phyloP scores from a whole-genome alignment of 495 filamentous ascomycete genomes.

The Chaetomidium leptoderma region DNA sequence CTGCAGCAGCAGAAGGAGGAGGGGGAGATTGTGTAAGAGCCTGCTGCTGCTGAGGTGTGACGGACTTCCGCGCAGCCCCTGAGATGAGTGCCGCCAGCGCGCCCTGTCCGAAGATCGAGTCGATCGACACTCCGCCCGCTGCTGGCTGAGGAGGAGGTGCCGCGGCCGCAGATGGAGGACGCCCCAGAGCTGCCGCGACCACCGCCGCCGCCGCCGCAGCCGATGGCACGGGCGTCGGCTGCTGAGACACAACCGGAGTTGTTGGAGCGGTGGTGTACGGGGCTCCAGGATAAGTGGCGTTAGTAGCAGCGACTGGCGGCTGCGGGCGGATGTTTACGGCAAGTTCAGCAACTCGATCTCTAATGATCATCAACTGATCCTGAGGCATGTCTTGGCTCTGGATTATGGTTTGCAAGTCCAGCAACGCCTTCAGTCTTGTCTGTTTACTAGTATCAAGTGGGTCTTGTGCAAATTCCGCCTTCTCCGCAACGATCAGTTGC shows the following conservation, averaged over 20 bases:
- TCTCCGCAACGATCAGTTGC: slow-evolving; percentile 63
- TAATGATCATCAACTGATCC: slow-evolving; percentile 73
- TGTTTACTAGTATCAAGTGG: slow-evolving; percentile 68
- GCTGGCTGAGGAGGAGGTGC: slow-evolving; percentile 29
- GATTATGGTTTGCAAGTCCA: slow-evolving; percentile 80
- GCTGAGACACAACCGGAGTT: slow-evolving; percentile 26
- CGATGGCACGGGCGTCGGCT: slow-evolving; percentile 26
- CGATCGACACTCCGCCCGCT: slow-evolving; percentile 38
- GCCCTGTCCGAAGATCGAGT: slow-evolving; percentile 50
- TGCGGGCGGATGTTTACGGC: slow-evolving; percentile 48
- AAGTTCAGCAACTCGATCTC: slow-evolving; percentile 72
- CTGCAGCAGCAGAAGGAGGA: slow-evolving; percentile 14
- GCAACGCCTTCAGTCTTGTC: slow-evolving; percentile 74
- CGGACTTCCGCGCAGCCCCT: slow-evolving; percentile 36
- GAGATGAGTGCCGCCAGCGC: slow-evolving; percentile 48
- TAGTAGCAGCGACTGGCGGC: slow-evolving; percentile 29
- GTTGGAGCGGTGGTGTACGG: slow-evolving; percentile 27
- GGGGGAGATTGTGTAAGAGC: slow-evolving; percentile 39
- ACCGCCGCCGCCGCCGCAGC: slow-evolving; percentile 29
- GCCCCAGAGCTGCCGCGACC: slow-evolving; percentile 19
- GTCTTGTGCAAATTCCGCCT: slow-evolving; percentile 66
- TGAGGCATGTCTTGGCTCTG: slow-evolving; percentile 71
- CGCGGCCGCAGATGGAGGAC: slow-evolving; percentile 26
- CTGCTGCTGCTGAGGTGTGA: slow-evolving; percentile 36
- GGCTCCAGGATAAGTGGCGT: slow-evolving; percentile 23